These are phyloP conservation scores for Fusarium lateritium DNA, from an alignment of 2,329 filamentous ascomycete genomes.

Conservation along the genomic window DNA sequence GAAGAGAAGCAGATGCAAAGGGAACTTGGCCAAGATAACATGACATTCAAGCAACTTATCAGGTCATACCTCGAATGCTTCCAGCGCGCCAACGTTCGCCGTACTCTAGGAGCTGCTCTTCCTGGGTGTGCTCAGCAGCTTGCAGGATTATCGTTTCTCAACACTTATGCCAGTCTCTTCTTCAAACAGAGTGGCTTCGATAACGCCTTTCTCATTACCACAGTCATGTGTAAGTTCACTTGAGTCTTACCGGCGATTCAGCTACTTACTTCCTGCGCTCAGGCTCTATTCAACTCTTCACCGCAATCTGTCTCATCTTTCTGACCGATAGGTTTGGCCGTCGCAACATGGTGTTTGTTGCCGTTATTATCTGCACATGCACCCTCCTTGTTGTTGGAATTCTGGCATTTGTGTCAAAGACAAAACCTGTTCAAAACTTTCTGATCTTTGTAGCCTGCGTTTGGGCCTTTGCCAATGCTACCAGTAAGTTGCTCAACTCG, in stretches of 20 bases:
- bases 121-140: conserved; percentile 33
- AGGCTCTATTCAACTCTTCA: conserved; percentile 23
- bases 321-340: conserved; percentile 26
- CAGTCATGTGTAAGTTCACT: conserved; percentile 13
- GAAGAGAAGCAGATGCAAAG: conserved; percentile 21
- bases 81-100: conserved; percentile 9
- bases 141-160: conserved; percentile 28
- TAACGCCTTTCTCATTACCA: conserved; percentile 29
- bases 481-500: too few relatives aligned
- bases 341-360: conserved; percentile 18
- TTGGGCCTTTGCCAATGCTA: conserved; percentile 23
- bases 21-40: conserved; percentile 1
- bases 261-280: background rate
- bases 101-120: conserved; percentile 28
- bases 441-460: conserved; percentile 30
- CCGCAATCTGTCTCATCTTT: conserved; percentile 19
- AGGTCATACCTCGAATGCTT: conserved; percentile 23
- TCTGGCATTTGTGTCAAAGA: conserved; percentile 4
- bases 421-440: conserved; percentile 20
- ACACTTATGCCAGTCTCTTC: conserved; percentile 27
- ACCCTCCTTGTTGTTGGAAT: conserved; percentile 27
- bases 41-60: background rate
- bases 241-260: background rate
- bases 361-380: conserved; percentile 13
- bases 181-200: conserved; percentile 28